Percentiles rank a stretch among this genome's conserved stretches.
phyloP scores from a whole-genome alignment of 805 yeast species.

The Ogataea allantospora region DNA sequence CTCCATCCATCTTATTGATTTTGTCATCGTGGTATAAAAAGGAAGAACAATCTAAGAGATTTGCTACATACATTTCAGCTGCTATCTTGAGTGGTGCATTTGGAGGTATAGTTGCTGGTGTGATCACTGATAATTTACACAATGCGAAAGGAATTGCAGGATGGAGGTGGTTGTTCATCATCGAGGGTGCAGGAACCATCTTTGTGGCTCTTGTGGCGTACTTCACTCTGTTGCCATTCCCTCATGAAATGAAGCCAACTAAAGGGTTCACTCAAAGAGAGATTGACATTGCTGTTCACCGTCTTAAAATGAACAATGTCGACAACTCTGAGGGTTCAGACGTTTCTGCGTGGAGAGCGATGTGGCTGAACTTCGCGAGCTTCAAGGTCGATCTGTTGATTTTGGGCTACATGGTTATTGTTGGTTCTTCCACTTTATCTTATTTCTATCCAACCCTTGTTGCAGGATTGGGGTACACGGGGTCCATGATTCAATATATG shows the following conservation, averaged over 20 bases:
- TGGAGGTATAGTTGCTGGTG: slow-evolving; percentile 37
- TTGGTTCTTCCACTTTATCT: slow-evolving; percentile 33
- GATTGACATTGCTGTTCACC: slow-evolving; percentile 9
- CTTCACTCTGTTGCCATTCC: slow-evolving; percentile 23
- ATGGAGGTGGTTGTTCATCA: slow-evolving; percentile 53
- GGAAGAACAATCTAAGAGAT: slow-evolving; percentile 30
- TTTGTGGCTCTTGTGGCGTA: slow-evolving; percentile 27
- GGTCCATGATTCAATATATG: slow-evolving; percentile 50
- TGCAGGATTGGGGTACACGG: slow-evolving; percentile 48
- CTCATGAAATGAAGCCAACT: slow-evolving; percentile 15
- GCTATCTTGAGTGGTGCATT: slow-evolving; percentile 41
- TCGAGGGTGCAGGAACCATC: slow-evolving; percentile 47
- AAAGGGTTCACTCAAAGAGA: slow-evolving; percentile 13
- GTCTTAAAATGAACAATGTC: slow-evolving; percentile 12
- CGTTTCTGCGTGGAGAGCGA: slow-evolving; percentile 14
- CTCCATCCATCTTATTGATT: slow-evolving; percentile 40
- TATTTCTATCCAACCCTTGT: slow-evolving; percentile 64
- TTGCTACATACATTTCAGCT: slow-evolving; percentile 36
- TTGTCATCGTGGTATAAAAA: slow-evolving; percentile 40
- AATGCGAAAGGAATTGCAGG: slow-evolving; percentile 48
- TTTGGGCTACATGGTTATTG: slow-evolving; percentile 57
- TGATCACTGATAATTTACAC: slow-evolving; percentile 40
- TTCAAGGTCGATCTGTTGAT: slow-evolving; percentile 17
- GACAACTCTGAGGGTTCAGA: slow-evolving; percentile 10
- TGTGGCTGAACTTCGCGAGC: slow-evolving; percentile 10